Base-by-base conservation (phyloP, 1,139 yeast species). In the Meyerozyma athensensis region DNA sequence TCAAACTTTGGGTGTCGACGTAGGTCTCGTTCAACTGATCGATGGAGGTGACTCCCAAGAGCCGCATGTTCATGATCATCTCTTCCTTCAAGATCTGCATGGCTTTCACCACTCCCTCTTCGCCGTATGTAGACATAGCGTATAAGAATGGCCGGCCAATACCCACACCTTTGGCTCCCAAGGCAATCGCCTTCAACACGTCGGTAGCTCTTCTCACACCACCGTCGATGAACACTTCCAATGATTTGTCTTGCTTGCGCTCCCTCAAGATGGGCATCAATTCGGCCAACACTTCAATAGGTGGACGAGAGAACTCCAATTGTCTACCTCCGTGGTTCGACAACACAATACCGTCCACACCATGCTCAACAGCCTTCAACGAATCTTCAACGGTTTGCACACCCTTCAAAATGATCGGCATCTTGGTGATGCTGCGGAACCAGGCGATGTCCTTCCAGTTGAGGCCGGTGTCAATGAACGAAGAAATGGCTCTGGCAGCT, bases 21-120 rank as follows among this genome's bases (percentile, higher is more conserved):
- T 47, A 32, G 30, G 47, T 54, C 20, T 58, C 33, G 19, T 66
- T 68, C 44, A 90, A 68, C 32, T 87, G 82, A 34, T 71, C 74
- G 16, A 90, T 63, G 19, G 68, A 69, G 17, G 77, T 79, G 23
- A 77, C 95, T 32, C 97, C 97, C 36, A 90, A 63, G 36, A 89
- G 68, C 47, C 96, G 72, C 97, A 90, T 86, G 59, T 83, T 79
- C 92, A 87, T 85, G 45, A 75, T 79, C 57, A 90, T 59, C 56
- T 90, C 97, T 43, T 82, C 89, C 53, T 81, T 83, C 48, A 90
- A 67, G 35, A 87, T 64, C 50, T 83, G 89, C 46, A 85, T 81
- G 7, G 95, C 92, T 48, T 76, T 77, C 39, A 68, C 67, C 13
- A 89, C 96, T 43, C 97, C 97, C 7, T 72, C 80, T 41, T 78